These are phyloP conservation scores for Penicillium sp. DNA, from an alignment of 2,329 filamentous ascomycete species.

Conservation along the genomic window DNA sequence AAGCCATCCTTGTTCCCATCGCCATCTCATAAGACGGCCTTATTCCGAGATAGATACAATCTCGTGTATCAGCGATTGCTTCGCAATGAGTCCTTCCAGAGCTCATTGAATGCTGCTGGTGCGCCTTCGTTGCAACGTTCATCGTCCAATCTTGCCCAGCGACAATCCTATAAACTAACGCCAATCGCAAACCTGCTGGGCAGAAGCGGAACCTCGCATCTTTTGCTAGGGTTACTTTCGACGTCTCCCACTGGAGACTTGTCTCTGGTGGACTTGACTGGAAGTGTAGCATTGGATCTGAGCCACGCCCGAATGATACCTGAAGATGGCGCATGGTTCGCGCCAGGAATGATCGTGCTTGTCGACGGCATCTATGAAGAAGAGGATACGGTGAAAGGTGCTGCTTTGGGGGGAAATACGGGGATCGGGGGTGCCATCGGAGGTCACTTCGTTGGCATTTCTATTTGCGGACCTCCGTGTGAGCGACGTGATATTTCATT, in stretches of 20 bases:
- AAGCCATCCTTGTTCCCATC: slow-evolving; percentile 70
- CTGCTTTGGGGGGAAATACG: slow-evolving; percentile 68
- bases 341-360: slow-evolving; percentile 91
- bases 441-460: slow-evolving; percentile 87
- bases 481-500: slow-evolving; percentile 78
- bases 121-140: slow-evolving; percentile 56
- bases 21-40: slow-evolving; percentile 73
- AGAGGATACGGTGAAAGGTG: slow-evolving; percentile 66
- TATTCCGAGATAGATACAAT: slow-evolving; percentile 88
- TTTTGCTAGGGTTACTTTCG: slow-evolving; percentile 79
- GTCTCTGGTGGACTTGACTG: slow-evolving; percentile 80
- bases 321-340: slow-evolving; percentile 84
- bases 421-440: slow-evolving; percentile 87
- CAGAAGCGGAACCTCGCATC: slow-evolving; percentile 76
- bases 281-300: slow-evolving; percentile 80
- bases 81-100: slow-evolving; percentile 89
- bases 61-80: slow-evolving; percentile 88
- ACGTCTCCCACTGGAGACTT: slow-evolving; percentile 77
- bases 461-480: slow-evolving; percentile 85
- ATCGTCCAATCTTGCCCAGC: slow-evolving; percentile 53
- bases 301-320: slow-evolving; percentile 77
- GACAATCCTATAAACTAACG: slow-evolving; percentile 79
- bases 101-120: slow-evolving; percentile 64
- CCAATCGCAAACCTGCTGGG: slow-evolving; percentile 74
- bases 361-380: slow-evolving; percentile 97